Conservation (phyloP, 192 early-diverging fungal species). For the Entomortierella lignicola region DNA sequence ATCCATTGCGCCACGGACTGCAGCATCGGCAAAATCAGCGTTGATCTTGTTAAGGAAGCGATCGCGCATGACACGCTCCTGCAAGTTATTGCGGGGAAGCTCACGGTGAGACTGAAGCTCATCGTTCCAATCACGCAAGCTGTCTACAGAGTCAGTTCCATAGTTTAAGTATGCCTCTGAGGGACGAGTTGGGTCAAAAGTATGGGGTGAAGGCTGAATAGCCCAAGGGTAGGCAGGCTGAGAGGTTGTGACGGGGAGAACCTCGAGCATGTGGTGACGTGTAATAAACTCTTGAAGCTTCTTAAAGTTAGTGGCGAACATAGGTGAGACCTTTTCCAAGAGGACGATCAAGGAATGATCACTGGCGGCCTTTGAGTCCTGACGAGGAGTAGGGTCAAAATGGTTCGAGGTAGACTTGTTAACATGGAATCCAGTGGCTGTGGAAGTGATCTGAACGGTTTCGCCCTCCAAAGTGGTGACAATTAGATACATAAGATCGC, state of each 20-base stretch:
- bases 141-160: constrained; percentile 70
- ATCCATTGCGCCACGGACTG: constrained; percentile 83
- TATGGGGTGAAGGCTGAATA: constrained; percentile 66
- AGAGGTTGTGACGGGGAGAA: constrained; percentile 75
- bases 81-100: constrained; percentile 77
- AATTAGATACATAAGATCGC: constrained; percentile 93
- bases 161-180: constrained; percentile 72
- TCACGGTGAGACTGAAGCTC: constrained; percentile 92
- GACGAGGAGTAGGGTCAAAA: constrained; percentile 69
- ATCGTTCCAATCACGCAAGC: constrained; percentile 96
- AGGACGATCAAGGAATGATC: constrained; percentile 77
- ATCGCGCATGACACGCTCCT: constrained; percentile 89
- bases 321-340: constrained; percentile 72
- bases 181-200: constrained; percentile 71
- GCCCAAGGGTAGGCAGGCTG: constrained; percentile 87
- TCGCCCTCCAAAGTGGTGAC: constrained; percentile 89
- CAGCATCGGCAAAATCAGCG: constrained; percentile 94
- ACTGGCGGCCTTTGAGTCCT: constrained; percentile 55
- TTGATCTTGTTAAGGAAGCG: constrained; percentile 85
- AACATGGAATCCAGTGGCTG: constrained; percentile 88
- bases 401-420: constrained; percentile 79
- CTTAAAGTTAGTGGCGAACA: constrained; percentile 76
- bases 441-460: constrained; percentile 86
- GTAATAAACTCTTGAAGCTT: constrained; percentile 73
- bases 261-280: constrained; percentile 80